These are phyloP conservation scores for Hortaea werneckii DNA, from an alignment of 2,329 filamentous ascomycete genomes.

Conservation along the genomic window DNA sequence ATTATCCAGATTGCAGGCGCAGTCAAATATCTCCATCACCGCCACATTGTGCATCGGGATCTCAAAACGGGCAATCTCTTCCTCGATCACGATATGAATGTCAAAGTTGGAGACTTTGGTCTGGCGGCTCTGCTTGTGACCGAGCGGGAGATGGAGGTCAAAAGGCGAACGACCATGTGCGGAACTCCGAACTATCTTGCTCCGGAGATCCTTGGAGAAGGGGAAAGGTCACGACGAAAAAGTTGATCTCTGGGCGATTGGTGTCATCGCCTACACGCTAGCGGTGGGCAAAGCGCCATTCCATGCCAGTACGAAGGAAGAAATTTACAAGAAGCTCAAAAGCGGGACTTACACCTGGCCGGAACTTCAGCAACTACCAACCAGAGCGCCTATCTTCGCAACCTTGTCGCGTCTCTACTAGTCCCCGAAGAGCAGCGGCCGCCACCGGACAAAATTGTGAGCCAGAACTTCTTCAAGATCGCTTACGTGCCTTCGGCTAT, in stretches of 20 bases:
- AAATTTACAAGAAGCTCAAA: conserved; percentile 64
- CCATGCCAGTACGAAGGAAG: conserved; percentile 79
- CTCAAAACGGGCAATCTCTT: conserved; percentile 98
- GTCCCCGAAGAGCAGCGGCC: conserved; percentile 66
- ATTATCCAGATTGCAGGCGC: conserved; percentile 91
- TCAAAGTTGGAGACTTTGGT: conserved; percentile 96
- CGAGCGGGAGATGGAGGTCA: conserved; percentile 74
- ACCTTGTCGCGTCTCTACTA: conserved; percentile 66
- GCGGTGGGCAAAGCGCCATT: conserved; percentile 94
- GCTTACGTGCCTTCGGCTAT: conserved; percentile 58
- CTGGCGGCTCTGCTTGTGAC: conserved; percentile 85
- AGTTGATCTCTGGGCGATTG: conserved; percentile 96
- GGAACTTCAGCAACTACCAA: conserved; percentile 54
- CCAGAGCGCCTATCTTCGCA: conserved; percentile 67
- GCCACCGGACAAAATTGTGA: conserved; percentile 66
- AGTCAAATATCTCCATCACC: conserved; percentile 94
- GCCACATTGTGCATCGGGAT: conserved; percentile 93
- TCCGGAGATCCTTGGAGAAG: conserved; percentile 85
- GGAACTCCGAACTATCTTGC: conserved; percentile 98
- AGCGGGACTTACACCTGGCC: conserved; percentile 74
- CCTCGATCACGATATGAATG: conserved; percentile 86
- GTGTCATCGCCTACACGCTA: conserved; percentile 97
- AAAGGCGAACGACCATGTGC: conserved; percentile 81
- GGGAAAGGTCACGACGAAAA: conserved; percentile 94
- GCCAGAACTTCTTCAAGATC: conserved; percentile 68